Conservation (phyloP, 495 filamentous ascomycete species). For the Trichocladium uniseriatum region DNA sequence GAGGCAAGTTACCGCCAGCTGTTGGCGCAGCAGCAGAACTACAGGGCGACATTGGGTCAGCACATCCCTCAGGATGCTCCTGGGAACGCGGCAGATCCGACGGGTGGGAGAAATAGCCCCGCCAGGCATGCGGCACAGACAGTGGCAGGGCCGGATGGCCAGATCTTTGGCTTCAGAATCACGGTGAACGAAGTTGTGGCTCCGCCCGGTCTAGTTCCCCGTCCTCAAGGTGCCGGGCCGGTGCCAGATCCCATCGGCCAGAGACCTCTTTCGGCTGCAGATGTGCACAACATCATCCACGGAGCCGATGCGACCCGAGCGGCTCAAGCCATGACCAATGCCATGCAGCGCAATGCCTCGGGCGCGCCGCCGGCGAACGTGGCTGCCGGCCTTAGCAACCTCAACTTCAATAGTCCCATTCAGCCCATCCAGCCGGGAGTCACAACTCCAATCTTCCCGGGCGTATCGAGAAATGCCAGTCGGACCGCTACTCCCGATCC, state of each 20-base stretch:
- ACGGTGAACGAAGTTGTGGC: conserved; percentile 20
- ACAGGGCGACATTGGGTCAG: conserved; percentile 16
- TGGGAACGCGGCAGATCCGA: background rate
- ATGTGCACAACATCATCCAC: conserved; percentile 34
- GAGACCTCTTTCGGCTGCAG: conserved; percentile 22
- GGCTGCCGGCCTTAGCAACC: conserved; percentile 20
- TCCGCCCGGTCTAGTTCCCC: background rate
- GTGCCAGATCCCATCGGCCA: conserved; percentile 2
- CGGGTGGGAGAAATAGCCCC: conserved; percentile 12
- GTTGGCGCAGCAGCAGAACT: conserved; percentile 21
- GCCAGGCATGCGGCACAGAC: conserved; percentile 10
- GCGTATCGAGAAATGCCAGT: conserved; percentile 30
- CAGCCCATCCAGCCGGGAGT: conserved; percentile 35
- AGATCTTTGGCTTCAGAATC: conserved; percentile 18
- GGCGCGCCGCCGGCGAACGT: conserved; percentile 32
- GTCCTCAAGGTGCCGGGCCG: conserved; percentile 4
- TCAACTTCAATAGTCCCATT: conserved; percentile 19
- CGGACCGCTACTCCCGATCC: conserved; percentile 37
- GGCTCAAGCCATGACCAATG: conserved; percentile 33
- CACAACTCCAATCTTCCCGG: conserved; percentile 30
- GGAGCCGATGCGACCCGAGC: conserved; percentile 35
- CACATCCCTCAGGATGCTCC: conserved; percentile 6
- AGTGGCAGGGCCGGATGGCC: conserved; percentile 23
- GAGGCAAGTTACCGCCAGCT: conserved; percentile 17
- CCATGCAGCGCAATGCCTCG: conserved; percentile 41